Conservation (phyloP, 257 asterid species). For the Plantago ovata region DNA sequence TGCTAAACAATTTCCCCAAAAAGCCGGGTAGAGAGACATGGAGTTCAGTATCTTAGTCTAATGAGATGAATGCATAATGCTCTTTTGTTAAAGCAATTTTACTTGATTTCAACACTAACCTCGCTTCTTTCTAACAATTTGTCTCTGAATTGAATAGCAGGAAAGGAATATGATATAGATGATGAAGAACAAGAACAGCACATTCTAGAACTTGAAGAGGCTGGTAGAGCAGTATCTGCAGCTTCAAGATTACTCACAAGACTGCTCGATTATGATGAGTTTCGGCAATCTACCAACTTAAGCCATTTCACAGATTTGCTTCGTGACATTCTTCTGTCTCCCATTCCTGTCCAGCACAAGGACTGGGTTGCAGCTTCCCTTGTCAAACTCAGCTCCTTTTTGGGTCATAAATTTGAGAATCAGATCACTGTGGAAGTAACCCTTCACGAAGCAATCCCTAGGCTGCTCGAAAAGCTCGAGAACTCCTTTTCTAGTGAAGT, state of each 20-base stretch:
- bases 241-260: slow-evolving; percentile 63
- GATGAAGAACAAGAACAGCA: slow-evolving; percentile 33
- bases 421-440: slow-evolving; percentile 56
- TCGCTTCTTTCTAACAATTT: not conserved
- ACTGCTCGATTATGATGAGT: slow-evolving; percentile 46
- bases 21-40: too few relatives aligned
- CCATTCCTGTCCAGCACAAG: slow-evolving; percentile 55
- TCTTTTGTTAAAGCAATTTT: not conserved
- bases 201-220: slow-evolving; percentile 66
- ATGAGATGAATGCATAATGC: not conserved
- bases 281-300: slow-evolving; percentile 29
- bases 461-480: slow-evolving; percentile 57
- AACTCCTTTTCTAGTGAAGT: slow-evolving; percentile 42
- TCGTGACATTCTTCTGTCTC: slow-evolving; percentile 45
- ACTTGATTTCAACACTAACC: too few relatives aligned
- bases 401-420: slow-evolving; percentile 31
- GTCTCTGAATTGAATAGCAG: slow-evolving; percentile 24
- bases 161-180: slow-evolving; percentile 24
- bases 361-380: slow-evolving; percentile 85
- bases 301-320: slow-evolving; percentile 43
- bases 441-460: slow-evolving; percentile 72
- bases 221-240: slow-evolving; percentile 62
- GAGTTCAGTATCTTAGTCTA: not conserved
- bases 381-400: slow-evolving; percentile 50
- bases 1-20: too few relatives aligned